Conservation (phyloP, 2,329 filamentous ascomycete species). For the Sclerotinia glacialis region DNA sequence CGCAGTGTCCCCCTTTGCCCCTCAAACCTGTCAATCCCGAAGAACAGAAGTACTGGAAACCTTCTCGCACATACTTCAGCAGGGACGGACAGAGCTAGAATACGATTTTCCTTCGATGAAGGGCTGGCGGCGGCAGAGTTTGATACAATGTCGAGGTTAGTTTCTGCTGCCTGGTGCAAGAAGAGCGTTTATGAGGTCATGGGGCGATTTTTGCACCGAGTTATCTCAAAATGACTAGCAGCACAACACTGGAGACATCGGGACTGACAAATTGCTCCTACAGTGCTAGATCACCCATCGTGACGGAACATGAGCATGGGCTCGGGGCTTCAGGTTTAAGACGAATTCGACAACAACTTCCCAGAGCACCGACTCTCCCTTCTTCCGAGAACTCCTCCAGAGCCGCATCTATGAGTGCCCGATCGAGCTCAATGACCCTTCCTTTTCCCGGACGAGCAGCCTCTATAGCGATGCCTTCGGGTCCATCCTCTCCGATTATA, state of each 20-base stretch:
- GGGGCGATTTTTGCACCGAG: background rate
- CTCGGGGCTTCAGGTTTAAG: conserved; percentile 82
- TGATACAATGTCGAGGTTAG: conserved; percentile 73
- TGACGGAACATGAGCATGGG: conserved; percentile 84
- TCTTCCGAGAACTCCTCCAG: conserved; percentile 62
- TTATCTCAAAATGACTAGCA: background rate
- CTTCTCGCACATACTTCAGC: conserved; percentile 45
- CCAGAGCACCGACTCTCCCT: conserved; percentile 63
- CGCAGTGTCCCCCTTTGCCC: conserved; percentile 27
- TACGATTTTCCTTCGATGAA: conserved; percentile 71
- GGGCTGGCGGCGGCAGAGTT: conserved; percentile 57
- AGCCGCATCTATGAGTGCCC: conserved; percentile 57
- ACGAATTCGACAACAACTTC: conserved; percentile 85
- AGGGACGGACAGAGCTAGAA: conserved; percentile 55
- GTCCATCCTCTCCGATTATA: conserved; percentile 65
- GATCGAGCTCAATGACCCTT: conserved; percentile 67
- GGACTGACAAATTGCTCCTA: conserved; percentile 32
- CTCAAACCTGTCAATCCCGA: conserved; percentile 48
- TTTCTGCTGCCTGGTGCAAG: conserved; percentile 27
- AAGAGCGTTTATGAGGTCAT: conserved; percentile 2
- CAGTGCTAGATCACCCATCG: conserved; percentile 67
- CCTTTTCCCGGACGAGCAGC: conserved; percentile 50
- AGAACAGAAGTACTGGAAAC: conserved; percentile 65
- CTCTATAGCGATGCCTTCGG: conserved; percentile 44
- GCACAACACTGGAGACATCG: background rate